A percentile compares a stretch with the other conserved stretches of the same genome.
Conservation (phyloP, 352 stramenopile genomes). For the Phytophthora podocarpi region DNA sequence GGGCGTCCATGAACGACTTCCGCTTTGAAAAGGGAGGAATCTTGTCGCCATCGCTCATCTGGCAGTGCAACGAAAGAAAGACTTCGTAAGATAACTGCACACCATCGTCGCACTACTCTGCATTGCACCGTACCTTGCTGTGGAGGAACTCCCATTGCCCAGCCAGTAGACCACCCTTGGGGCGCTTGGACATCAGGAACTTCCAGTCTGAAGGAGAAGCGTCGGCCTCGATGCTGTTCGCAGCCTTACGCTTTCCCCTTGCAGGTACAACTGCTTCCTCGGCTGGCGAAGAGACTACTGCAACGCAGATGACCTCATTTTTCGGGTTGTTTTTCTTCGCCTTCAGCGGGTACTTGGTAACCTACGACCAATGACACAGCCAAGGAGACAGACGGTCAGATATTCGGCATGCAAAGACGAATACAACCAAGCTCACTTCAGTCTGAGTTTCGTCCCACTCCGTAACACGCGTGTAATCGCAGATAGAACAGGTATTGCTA, state of each 20-base stretch:
- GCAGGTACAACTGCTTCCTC: neutral
- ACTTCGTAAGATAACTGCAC: neutral
- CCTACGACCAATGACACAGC: slow-evolving; percentile 32
- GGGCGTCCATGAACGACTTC: slow-evolving; percentile 56
- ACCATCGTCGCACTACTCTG: neutral
- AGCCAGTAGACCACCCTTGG: slow-evolving; percentile 72
- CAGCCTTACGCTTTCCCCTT: slow-evolving; percentile 26
- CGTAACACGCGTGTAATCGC: slow-evolving; percentile 51
- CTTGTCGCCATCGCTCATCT: slow-evolving; percentile 65
- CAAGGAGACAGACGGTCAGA: neutral
- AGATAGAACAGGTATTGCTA: slow-evolving; percentile 56
- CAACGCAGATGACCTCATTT: slow-evolving; percentile 78
- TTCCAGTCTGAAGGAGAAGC: slow-evolving; percentile 44
- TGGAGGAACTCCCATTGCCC: slow-evolving; percentile 91
- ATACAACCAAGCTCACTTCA: slow-evolving; percentile 16
- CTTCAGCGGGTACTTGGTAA: slow-evolving; percentile 83
- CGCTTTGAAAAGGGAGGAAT: slow-evolving; percentile 70
- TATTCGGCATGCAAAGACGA: neutral
- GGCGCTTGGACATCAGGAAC: slow-evolving; percentile 83
- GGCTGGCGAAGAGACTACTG: slow-evolving; percentile 55
- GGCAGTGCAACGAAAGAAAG: neutral
- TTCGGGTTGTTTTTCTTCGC: slow-evolving; percentile 80
- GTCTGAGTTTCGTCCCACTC: slow-evolving; percentile 59
- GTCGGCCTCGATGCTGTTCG: slow-evolving; percentile 19
- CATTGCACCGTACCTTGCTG: slow-evolving; percentile 48